Evolutionary conservation across 192 early-diverging fungal species (phyloP), one percentile per base, ranked within the genome.

Genomic region (Coemansia sp.): DNA sequence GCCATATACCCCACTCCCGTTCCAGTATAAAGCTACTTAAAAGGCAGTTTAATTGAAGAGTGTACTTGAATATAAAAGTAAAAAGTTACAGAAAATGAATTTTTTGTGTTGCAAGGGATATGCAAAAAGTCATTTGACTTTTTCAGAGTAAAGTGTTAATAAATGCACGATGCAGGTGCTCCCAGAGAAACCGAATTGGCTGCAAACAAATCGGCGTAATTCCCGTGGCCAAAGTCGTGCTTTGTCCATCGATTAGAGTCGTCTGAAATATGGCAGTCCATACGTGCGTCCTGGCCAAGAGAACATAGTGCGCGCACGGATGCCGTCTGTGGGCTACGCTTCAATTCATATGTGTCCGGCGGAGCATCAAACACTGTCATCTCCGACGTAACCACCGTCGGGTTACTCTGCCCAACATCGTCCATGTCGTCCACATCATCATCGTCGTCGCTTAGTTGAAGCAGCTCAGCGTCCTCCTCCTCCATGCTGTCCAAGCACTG

Each of bases 401-500:
- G 56, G 19, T 66, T 55, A n/a, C 18, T 32, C 38, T 48, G 58
- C 29, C 6, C 29, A 3, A 48, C 14, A 22, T 19, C 54, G 10
- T 24, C 54, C 5, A 20, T 26, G 5, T 64, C 65, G 1, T 63
- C 61, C 8, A 59, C 60, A 29, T 66, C 52, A 10, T 64, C 54
- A 3, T 59, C 65, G 8, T 58, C 60, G 35, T 50, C 61, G 59
- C 41, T 49, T 4, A 48, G 38, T 1, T 35, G 32, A 9, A 41
- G 16, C 26, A 69, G 66, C 27, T 56, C 50, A 14, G 51, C 58
- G 6, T 80, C 77, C 13, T 70, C 69, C 0, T 62, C 66, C 8
- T 74, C 64, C 68, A 80, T 71, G 2, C 47, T 41, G 41, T 80
- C 77, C 5, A 80, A 68, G 38, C 77, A 80, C 32, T 62, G 59